Conservation (phyloP, 2,329 filamentous ascomycete genomes). For the Shiraia bambusicola region DNA sequence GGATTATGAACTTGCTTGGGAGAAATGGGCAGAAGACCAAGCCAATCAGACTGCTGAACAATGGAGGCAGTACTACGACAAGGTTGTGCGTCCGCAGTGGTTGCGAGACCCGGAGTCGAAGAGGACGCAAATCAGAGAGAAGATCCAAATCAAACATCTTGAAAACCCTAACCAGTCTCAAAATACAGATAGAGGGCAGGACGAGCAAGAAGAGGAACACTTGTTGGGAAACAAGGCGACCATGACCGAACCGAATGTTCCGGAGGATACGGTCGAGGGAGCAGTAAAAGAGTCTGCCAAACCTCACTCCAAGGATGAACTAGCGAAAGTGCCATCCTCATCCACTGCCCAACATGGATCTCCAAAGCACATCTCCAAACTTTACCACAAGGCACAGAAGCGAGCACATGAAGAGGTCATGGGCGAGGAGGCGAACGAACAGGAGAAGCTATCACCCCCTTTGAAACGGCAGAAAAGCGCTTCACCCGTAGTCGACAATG, state of each 20-base stretch:
- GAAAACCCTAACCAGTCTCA: conserved; percentile 9
- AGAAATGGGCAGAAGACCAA: conserved; percentile 20
- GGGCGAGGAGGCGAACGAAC: conserved; percentile 4
- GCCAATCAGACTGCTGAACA: conserved; percentile 28
- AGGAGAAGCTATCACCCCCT: conserved; percentile 6
- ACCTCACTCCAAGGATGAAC: too few relatives aligned
- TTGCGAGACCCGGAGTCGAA: conserved; percentile 26
- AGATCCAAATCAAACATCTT: conserved; percentile 13
- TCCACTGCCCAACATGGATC: conserved; percentile 27
- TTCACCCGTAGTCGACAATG: conserved; percentile 5
- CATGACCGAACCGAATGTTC: background rate
- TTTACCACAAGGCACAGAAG: conserved; percentile 23
- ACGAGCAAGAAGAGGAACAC: conserved; percentile 1
- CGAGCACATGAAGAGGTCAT: conserved; percentile 16
- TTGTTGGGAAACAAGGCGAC: background rate
- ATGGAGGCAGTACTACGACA: conserved; percentile 41
- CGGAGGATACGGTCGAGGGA: conserved; percentile 1
- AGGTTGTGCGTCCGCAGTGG: conserved; percentile 38
- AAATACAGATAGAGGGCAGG: conserved; percentile 6
- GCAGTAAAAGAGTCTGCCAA: conserved; percentile 6
- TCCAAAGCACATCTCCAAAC: conserved; percentile 23
- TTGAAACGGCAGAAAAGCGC: conserved; percentile 20
- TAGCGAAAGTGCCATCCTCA: conserved; percentile 15
- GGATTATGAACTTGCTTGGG: conserved; percentile 25
- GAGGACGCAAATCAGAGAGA: conserved; percentile 22